phyloP scores from a whole-genome alignment of 2,329 filamentous ascomycete species.

The Tolypocladium sp. region DNA sequence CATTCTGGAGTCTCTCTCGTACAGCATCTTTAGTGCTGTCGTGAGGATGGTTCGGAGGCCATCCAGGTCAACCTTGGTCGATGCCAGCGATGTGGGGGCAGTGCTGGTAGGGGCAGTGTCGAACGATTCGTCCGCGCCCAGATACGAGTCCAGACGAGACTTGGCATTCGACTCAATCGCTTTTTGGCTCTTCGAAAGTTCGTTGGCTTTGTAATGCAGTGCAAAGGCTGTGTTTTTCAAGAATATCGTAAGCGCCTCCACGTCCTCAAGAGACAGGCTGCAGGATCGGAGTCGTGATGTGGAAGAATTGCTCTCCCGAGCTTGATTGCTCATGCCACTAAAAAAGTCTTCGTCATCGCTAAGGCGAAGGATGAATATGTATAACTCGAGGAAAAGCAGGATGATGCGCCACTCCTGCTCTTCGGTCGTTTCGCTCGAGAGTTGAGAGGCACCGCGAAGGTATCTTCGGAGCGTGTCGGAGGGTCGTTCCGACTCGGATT shows the following conservation, averaged over 20 bases:
- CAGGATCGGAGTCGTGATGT: conserved; percentile 47
- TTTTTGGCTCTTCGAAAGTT: conserved; percentile 32
- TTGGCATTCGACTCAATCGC: conserved; percentile 11
- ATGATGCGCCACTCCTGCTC: conserved; percentile 74
- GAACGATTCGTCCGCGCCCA: conserved; percentile 7
- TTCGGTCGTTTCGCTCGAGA: conserved; percentile 12
- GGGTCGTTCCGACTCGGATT: conserved; percentile 17
- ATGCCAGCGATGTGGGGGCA: background rate
- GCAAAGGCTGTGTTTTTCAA: conserved; percentile 87
- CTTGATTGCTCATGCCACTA: conserved; percentile 38
- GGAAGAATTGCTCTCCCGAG: conserved; percentile 26
- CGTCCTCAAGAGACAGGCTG: conserved; percentile 60
- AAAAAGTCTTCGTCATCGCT: conserved; percentile 98
- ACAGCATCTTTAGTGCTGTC: conserved; percentile 74
- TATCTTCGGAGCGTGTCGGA: conserved; percentile 20
- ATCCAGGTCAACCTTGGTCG: conserved; percentile 51
- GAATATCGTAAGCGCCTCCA: conserved; percentile 69
- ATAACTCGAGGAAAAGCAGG: conserved; percentile 86
- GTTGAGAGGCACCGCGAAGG: conserved; percentile 16
- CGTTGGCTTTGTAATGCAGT: conserved; percentile 73
- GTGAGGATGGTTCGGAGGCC: conserved; percentile 76
- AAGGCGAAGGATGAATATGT: conserved; percentile 83
- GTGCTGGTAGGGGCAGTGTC: background rate
- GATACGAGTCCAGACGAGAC: conserved; percentile 19
- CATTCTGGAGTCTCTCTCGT: conserved; percentile 85